Evolutionary conservation across 441 rosid species (phyloP).

Genomic region (Brassica hybrid): DNA sequence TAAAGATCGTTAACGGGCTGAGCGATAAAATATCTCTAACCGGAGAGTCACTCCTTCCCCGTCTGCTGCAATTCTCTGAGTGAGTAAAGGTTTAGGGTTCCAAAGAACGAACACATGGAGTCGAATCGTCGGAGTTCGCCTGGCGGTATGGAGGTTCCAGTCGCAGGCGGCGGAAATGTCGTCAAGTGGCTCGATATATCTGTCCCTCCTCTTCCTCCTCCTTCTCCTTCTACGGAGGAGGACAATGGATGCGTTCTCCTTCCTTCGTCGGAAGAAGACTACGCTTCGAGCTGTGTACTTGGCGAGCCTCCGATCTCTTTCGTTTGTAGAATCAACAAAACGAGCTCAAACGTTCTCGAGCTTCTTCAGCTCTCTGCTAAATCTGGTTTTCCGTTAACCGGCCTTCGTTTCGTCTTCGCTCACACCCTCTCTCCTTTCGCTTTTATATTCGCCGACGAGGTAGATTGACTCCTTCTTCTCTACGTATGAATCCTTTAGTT

Average conservation of each 20-base stretch:
- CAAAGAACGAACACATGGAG: slow-evolving; percentile 31
- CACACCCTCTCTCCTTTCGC: slow-evolving; percentile 73
- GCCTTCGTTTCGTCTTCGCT: slow-evolving; percentile 72
- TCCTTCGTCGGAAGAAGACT: slow-evolving; percentile 57
- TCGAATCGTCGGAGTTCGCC: slow-evolving; percentile 41
- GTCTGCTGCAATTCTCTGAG: not conserved
- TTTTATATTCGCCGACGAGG: slow-evolving; percentile 57
- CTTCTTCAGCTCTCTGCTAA: slow-evolving; percentile 65
- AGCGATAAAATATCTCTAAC: no score
- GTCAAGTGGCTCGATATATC: slow-evolving; percentile 70
- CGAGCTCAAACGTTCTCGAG: slow-evolving; percentile 59
- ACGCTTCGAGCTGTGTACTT: slow-evolving; percentile 54
- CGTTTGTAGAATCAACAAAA: slow-evolving; percentile 68
- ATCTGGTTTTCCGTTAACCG: slow-evolving; percentile 56
- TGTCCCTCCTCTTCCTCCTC: slow-evolving; percentile 43
- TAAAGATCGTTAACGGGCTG: no score
- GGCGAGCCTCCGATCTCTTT: slow-evolving; percentile 56
- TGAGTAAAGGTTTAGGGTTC: slow-evolving; percentile 39
- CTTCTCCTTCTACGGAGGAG: slow-evolving; percentile 29
- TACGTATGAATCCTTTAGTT: not conserved
- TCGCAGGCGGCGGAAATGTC: slow-evolving; percentile 70
- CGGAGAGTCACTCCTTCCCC: no score
- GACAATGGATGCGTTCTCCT: slow-evolving; percentile 38
- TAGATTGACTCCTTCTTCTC: slow-evolving; percentile 10
- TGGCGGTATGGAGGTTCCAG: slow-evolving; percentile 79